Evolutionary conservation across 345 rosid species (phyloP).

Genomic region (Gossypium bickii): DNA sequence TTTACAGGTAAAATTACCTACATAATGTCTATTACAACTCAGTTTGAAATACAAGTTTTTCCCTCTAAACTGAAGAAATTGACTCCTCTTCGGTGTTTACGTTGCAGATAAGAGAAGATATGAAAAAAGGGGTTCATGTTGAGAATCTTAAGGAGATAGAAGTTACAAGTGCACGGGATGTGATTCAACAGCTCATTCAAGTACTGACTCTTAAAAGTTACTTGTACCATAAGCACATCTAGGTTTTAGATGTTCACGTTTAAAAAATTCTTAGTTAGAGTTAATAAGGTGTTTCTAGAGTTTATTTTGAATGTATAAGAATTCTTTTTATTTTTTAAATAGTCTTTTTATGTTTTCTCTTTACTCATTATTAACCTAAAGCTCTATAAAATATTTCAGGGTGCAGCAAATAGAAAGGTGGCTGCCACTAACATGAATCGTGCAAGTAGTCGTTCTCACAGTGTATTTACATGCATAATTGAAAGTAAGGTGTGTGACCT

Average conservation of each 20-base stretch:
- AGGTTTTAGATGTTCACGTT: not conserved
- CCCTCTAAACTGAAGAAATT: not conserved
- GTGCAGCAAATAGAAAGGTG: slow-evolving; percentile 94
- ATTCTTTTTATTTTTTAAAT: not conserved
- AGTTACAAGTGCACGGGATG: slow-evolving; percentile 85
- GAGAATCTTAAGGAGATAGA: slow-evolving; percentile 92
- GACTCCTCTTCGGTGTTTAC: not conserved
- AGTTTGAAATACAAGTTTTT: not conserved
- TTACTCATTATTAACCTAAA: not conserved
- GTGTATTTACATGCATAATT: slow-evolving; percentile 91
- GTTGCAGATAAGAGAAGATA: slow-evolving; percentile 85
- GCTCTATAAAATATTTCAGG: slow-evolving; percentile 41
- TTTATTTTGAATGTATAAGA: not conserved
- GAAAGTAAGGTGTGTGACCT: slow-evolving; percentile 70
- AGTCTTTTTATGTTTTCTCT: not conserved
- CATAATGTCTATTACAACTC: not conserved
- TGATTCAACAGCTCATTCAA: slow-evolving; percentile 83
- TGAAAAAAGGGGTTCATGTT: slow-evolving; percentile 86
- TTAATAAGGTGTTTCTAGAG: not conserved
- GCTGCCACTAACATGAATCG: slow-evolving; percentile 98
- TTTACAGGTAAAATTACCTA: slow-evolving; percentile 56
- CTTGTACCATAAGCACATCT: not conserved
- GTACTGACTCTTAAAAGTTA: slow-evolving; percentile 25
- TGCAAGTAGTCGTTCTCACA: slow-evolving; percentile 98
- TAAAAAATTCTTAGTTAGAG: not conserved